Evolutionary conservation across 352 stramenopile genomes (phyloP).

Genomic region (Phytophthora rubi): DNA sequence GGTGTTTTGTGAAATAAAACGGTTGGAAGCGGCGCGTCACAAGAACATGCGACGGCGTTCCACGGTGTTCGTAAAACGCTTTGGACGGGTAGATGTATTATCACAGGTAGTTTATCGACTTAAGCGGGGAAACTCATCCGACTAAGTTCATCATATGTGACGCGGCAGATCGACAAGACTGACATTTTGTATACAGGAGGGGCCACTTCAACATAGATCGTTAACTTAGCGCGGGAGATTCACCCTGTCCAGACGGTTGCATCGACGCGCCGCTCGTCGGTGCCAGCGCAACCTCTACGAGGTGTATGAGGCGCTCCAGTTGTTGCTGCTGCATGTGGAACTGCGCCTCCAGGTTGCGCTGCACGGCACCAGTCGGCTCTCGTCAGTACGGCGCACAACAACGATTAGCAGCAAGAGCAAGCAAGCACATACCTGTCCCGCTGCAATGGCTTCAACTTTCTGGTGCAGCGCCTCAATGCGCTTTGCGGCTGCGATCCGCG

Average conservation of each 20-base stretch:
- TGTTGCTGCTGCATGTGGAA: slow-evolving; percentile 47
- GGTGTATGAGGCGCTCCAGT: slow-evolving; percentile 41
- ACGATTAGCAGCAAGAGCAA: background rate
- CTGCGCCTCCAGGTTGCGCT: slow-evolving; percentile 48
- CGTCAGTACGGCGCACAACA: background rate
- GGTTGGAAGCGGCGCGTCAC: slow-evolving; percentile 4
- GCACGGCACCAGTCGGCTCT: background rate
- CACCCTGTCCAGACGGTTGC: background rate
- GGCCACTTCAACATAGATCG: slow-evolving; percentile 21
- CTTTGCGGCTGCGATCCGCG: slow-evolving; percentile 29
- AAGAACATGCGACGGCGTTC: slow-evolving; percentile 4
- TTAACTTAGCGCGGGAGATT: slow-evolving; percentile 25
- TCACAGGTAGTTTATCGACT: slow-evolving; percentile 7
- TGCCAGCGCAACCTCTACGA: slow-evolving; percentile 36
- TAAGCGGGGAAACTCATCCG: background rate
- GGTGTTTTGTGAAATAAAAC: background rate
- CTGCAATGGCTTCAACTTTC: slow-evolving; percentile 39
- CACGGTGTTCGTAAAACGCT: background rate
- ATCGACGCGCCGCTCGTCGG: slow-evolving; percentile 11
- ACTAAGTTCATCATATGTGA: slow-evolving; percentile 18
- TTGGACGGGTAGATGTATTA: background rate
- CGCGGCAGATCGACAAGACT: slow-evolving; percentile 1
- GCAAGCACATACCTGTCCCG: slow-evolving; percentile 38
- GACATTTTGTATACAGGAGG: slow-evolving; percentile 2
- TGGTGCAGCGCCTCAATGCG: slow-evolving; percentile 40